Conservation (phyloP, 495 filamentous ascomycete species). For the Penicillium nucicola region DNA sequence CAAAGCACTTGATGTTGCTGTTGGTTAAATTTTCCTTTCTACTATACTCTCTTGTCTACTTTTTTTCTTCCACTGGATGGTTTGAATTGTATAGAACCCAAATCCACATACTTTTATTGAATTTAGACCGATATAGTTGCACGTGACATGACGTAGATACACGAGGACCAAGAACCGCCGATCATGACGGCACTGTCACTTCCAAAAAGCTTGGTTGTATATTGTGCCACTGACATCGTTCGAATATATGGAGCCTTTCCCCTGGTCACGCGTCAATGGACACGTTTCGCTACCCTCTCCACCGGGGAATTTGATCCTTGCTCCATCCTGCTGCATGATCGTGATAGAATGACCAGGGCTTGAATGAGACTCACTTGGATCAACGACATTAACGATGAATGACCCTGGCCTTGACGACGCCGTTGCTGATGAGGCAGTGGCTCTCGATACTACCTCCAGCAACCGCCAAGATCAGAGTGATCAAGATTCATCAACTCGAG, state of each 20-base stretch:
- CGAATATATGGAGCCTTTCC: neutral
- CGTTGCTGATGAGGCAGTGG: slow-evolving; percentile 46
- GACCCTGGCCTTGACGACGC: slow-evolving; percentile 55
- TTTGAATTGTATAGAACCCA: neutral
- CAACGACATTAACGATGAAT: slow-evolving; percentile 44
- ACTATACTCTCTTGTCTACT: neutral
- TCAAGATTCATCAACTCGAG: neutral
- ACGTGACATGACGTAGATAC: slow-evolving; percentile 10
- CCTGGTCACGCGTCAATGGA: neutral
- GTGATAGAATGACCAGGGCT: too few species aligned
- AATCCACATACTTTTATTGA: slow-evolving; percentile 6
- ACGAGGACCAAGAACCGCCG: neutral
- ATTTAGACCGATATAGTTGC: too few species aligned
- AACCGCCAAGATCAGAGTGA: slow-evolving; percentile 17
- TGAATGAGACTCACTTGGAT: too few species aligned
- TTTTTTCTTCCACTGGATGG: slow-evolving; percentile 8
- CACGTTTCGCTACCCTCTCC: too few species aligned
- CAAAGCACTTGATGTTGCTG: slow-evolving; percentile 9
- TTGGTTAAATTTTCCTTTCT: neutral
- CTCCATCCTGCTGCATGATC: too few species aligned
- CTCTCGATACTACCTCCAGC: slow-evolving; percentile 37
- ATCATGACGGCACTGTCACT: slow-evolving; percentile 15
- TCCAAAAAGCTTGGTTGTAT: neutral
- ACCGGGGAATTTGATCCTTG: too few species aligned
- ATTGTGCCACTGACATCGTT: neutral